Evolutionary conservation across 2,329 filamentous ascomycete species (phyloP), one percentile per base, ranked within the genome.

Genomic region (Chaetothyriales sp.): DNA sequence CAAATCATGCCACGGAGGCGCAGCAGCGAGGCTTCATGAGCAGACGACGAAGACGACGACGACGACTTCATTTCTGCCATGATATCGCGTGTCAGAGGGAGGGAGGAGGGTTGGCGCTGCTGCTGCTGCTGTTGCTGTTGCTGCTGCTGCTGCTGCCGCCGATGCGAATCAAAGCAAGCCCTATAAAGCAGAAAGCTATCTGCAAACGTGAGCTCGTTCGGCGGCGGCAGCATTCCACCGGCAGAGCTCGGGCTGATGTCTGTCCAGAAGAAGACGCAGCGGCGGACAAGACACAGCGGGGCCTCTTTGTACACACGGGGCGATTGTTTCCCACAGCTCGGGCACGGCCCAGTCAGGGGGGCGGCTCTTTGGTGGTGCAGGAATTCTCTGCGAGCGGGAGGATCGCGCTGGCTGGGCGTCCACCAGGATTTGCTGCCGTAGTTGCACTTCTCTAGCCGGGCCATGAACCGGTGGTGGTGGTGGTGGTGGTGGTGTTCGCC

Each of bases 1-100:
- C 84, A 89, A 1, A 83, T 76, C 46, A 86, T 76, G 0, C 83
- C 84, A 48, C 70, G 69, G 59, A 78, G 81, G 1, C 72, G 58
- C 0, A 71, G 53, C 53, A 71, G 73, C 58, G 32, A 39, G 15
- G 12, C 12, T 39, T n/a, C n/a, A 15, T 15, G 15, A 39, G 32
- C n/a, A n/a, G n/a, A n/a, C n/a, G n/a, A n/a, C n/a, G n/a, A n/a
- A 39, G 32, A 4, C 10, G 32, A 15, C 7, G 32, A 15, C 32
- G 32, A 12, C 32, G 15, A 39, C 8, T 15, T 39, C 10, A 39
- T 2, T 4, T 39, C 32, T 2, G 10, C 15, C 10, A 39, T 15
- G 32, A 39, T 15, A 12, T 39, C 32, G 32, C 32, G 32, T 39
- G 32, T 15, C 32, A 39, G 32, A 15, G 32, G 32, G 15, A 39